These are phyloP conservation scores for Tetrahymena borealis DNA, from an alignment of 73 alveolate genomes.

Conservation along the genomic window DNA sequence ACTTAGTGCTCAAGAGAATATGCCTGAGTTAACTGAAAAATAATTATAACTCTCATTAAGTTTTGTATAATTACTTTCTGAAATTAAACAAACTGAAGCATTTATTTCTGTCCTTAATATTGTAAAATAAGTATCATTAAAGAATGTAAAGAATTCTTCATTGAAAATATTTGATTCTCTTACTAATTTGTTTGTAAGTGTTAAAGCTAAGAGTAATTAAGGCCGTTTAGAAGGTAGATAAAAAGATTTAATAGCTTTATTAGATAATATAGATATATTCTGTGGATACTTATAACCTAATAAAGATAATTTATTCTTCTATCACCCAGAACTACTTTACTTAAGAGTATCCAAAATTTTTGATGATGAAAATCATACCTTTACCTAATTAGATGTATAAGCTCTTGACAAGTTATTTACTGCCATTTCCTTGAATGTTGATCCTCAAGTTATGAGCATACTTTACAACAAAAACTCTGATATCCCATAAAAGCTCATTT, in stretches of 20 bases:
- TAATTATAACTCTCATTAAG: not conserved
- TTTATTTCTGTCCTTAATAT: not conserved
- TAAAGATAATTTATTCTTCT: not conserved
- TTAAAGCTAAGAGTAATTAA: not conserved
- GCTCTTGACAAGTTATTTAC: not conserved
- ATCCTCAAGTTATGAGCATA: not conserved
- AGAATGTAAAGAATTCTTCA: not conserved
- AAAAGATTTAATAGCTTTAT: not conserved
- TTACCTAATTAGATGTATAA: not conserved
- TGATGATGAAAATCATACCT: not conserved
- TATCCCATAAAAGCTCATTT: not conserved
- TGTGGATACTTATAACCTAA: not conserved
- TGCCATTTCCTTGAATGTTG: not conserved
- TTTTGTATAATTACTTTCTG: not conserved
- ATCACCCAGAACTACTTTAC: not conserved
- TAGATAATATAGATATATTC: not conserved
- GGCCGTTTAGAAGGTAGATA: not conserved
- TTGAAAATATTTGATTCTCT: not conserved
- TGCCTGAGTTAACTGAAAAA: not conserved
- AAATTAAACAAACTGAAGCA: not conserved
- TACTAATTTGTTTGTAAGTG: not conserved
- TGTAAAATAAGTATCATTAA: not conserved
- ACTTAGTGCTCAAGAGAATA: not conserved
- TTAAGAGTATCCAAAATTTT: not conserved
- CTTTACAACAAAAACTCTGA: not conserved